Evolutionary conservation across 1,284 basidiomycete genomes (phyloP), one percentile per base, ranked within the genome.

Genomic region (Ganoderma sp.): DNA sequence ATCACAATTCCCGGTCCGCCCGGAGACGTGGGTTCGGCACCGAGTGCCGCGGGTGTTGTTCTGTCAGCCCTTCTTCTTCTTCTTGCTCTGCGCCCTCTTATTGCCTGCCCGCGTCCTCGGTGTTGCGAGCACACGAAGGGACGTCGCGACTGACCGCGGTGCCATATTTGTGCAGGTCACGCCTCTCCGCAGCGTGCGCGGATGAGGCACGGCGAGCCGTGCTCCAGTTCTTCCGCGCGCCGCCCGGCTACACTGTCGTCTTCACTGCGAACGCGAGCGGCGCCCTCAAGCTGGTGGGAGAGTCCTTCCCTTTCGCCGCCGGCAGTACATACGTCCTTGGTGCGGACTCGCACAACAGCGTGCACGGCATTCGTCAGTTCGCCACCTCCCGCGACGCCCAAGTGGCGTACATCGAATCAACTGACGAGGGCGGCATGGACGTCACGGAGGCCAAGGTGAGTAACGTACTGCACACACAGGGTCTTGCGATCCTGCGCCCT

Each of bases 181-280:
- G 83, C 69, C 77, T 94, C 57, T 93, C 92, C 19, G 79, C 90
- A 25, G 81, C 84, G 60, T 89, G 85, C 73, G 88, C 89, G 14
- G 81, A 86, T 62, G 88, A 91, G 74, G 93, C 92, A 17, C 86
- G 92, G 22, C 77, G 83, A 14, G 86, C 88, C 56, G 88, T 94
- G 0, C 84, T 94, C 9, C 82, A 88, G 3, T 93, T 92, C 80
- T 92, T 93, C 75, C 83, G 85, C 54, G 92, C 91, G 15, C 85
- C 90, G 6, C 83, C 85, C n/a, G 84, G 88, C 1, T 95, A 93
- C 77, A 89, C 90, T 19, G 90, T 95, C 65, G 82, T 95, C 66
- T 95, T 94, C 79, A 95, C 94, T 6, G 81, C 90, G 8, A 95
- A 95, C 73, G 90, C 93, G 8, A 91, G 90, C 2, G 90, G 84